Percentiles rank a stretch among this genome's conserved stretches.
Evolutionary conservation across 2,329 filamentous ascomycete genomes (phyloP).

Genomic region (Decorospora gaudefroyi): DNA sequence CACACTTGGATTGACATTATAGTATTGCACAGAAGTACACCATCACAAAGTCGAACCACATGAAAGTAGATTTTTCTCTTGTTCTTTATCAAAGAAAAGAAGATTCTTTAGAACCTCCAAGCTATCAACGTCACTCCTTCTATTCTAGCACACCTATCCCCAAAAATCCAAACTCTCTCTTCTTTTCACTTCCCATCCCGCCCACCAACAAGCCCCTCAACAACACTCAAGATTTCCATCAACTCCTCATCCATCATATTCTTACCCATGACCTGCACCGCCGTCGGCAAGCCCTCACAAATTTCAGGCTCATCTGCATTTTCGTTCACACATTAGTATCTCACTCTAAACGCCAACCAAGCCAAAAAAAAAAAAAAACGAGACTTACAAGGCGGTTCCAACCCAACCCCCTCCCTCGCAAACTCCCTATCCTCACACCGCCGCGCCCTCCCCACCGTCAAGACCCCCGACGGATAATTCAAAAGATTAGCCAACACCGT

Average conservation of each 20-base stretch:
- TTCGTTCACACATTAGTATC: constrained; percentile 5
- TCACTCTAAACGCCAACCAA: not conserved
- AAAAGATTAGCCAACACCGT: constrained; percentile 59
- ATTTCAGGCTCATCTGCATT: constrained; percentile 50
- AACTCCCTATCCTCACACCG: constrained; percentile 49
- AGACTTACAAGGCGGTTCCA: constrained; percentile 47
- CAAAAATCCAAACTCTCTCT: no score
- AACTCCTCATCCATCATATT: constrained; percentile 56
- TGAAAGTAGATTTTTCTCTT: no score
- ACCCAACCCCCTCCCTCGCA: constrained; percentile 31
- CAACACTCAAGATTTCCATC: constrained; percentile 43
- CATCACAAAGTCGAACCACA: no score
- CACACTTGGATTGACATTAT: no score
- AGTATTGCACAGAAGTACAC: no score
- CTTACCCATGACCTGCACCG: constrained; percentile 55
- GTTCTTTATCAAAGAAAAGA: no score
- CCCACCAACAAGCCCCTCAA: no score
- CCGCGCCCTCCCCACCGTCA: constrained; percentile 53
- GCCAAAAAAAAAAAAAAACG: constrained; percentile 9
- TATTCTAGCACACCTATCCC: no score
- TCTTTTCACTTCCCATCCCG: no score
- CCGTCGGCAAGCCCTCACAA: constrained; percentile 52
- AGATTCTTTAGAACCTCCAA: no score
- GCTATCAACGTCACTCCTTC: no score
- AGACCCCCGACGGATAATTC: constrained; percentile 58